phyloP scores from a whole-genome alignment of 345 rosid genomes.

The Gossypioides kirkii region DNA sequence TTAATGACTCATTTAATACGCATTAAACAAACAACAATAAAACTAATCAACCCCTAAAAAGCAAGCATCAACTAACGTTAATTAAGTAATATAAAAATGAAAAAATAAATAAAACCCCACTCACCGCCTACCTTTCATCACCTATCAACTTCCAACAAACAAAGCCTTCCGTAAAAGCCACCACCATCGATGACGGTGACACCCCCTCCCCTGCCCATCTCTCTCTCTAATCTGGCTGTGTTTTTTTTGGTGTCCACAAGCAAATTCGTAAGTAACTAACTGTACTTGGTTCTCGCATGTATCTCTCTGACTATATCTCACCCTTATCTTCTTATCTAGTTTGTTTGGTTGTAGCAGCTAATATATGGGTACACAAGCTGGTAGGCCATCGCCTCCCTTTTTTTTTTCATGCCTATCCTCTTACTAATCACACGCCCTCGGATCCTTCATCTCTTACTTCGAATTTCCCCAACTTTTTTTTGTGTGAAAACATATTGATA shows the following conservation, averaged over 20 bases:
- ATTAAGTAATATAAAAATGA: background rate
- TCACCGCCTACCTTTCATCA: constrained; percentile 37
- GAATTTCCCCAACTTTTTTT: background rate
- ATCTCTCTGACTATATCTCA: background rate
- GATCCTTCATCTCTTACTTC: background rate
- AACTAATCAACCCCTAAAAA: background rate
- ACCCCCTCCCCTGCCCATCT: constrained; percentile 5
- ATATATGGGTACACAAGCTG: background rate
- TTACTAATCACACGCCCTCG: no score
- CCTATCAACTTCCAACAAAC: constrained; percentile 29
- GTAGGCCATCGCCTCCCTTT: constrained; percentile 13
- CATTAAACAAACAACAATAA: background rate
- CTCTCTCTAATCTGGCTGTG: background rate
- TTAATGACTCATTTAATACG: background rate
- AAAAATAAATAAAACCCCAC: background rate
- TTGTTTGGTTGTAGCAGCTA: constrained; percentile 7
- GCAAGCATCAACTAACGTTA: background rate
- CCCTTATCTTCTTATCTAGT: constrained; percentile 34
- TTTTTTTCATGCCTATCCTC: background rate
- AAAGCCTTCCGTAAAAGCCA: constrained; percentile 28
- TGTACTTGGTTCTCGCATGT: constrained; percentile 10
- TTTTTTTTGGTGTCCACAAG: constrained; percentile 28
- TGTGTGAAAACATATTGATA: no score
- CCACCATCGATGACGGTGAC: constrained; percentile 36
- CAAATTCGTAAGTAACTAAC: constrained; percentile 2